phyloP scores from a whole-genome alignment of 2,329 filamentous ascomycete genomes.

The Fusarium staphyleae region DNA sequence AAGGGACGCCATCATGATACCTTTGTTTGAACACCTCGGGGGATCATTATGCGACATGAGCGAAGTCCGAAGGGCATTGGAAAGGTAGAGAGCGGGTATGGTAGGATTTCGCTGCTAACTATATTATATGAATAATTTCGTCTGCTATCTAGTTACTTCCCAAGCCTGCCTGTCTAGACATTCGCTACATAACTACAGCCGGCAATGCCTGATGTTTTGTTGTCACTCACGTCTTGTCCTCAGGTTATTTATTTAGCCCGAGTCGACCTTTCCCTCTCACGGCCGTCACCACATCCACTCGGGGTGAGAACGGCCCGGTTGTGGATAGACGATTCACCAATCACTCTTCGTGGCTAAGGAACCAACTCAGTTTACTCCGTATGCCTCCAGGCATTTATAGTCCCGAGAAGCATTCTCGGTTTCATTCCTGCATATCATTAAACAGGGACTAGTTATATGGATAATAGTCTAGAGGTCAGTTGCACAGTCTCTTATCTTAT shows the following conservation, averaged over 20 bases:
- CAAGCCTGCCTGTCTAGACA: too few relatives aligned
- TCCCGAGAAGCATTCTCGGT: too few relatives aligned
- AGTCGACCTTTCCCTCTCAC: constrained; percentile 19
- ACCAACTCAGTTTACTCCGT: too few relatives aligned
- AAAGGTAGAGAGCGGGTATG: neutral
- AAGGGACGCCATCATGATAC: constrained; percentile 33
- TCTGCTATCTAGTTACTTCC: too few relatives aligned
- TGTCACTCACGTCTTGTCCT: constrained; percentile 28
- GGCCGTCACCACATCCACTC: constrained; percentile 23
- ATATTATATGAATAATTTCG: too few relatives aligned
- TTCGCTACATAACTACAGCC: neutral
- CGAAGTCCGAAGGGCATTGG: constrained; percentile 25
- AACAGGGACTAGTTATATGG: too few relatives aligned
- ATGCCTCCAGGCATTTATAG: too few relatives aligned
- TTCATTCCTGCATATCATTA: too few relatives aligned
- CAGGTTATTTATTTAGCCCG: constrained; percentile 4
- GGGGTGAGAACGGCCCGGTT: constrained; percentile 12
- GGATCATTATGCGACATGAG: constrained; percentile 36
- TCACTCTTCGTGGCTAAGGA: too few relatives aligned
- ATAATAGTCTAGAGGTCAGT: too few relatives aligned
- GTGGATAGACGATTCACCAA: neutral
- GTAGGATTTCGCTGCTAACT: too few relatives aligned
- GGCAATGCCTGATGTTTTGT: constrained; percentile 27
- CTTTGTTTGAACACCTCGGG: constrained; percentile 26
- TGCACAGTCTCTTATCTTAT: too few relatives aligned